Evolutionary conservation across 2,329 filamentous ascomycete genomes (phyloP).

Genomic region (Emericellopsis cladophorae): DNA sequence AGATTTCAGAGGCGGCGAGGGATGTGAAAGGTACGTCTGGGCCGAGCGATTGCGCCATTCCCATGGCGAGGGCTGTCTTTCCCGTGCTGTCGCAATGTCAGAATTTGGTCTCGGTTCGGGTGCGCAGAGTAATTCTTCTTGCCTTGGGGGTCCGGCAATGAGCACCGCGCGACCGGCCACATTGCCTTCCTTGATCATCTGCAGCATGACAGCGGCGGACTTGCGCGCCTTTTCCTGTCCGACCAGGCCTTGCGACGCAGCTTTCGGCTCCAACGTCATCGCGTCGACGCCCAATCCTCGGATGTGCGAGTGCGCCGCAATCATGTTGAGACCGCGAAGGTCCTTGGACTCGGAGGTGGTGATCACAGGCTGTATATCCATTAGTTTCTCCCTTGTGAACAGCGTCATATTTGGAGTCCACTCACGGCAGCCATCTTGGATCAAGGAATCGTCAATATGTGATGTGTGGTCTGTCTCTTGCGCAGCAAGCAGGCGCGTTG

Average conservation of each 20-base stretch:
- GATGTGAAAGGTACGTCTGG: constrained; percentile 93
- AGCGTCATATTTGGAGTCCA: background rate
- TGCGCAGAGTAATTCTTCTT: constrained; percentile 8
- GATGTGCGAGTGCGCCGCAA: constrained; percentile 96
- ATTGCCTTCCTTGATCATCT: constrained; percentile 99
- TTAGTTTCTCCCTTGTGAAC: background rate
- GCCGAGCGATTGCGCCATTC: constrained; percentile 92
- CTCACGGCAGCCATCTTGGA: background rate
- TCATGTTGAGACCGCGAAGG: constrained; percentile 90
- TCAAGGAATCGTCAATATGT: too few species aligned
- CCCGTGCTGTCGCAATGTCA: constrained; percentile 53
- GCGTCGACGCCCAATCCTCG: constrained; percentile 87
- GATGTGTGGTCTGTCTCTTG: too few species aligned
- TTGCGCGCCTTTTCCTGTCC: constrained; percentile 95
- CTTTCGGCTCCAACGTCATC: constrained; percentile 78
- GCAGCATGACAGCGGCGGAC: constrained; percentile 87
- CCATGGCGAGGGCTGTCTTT: constrained; percentile 98
- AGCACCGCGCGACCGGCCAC: constrained; percentile 91
- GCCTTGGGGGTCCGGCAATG: constrained; percentile 86
- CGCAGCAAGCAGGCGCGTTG: too few species aligned
- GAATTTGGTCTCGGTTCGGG: background rate
- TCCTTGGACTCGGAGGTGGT: constrained; percentile 94
- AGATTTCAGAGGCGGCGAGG: constrained; percentile 92
- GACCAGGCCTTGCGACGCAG: constrained; percentile 81
- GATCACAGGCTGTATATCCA: constrained; percentile 36